Conservation (phyloP, 108 stramenopile species). For the Cyclotella sp. region DNA sequence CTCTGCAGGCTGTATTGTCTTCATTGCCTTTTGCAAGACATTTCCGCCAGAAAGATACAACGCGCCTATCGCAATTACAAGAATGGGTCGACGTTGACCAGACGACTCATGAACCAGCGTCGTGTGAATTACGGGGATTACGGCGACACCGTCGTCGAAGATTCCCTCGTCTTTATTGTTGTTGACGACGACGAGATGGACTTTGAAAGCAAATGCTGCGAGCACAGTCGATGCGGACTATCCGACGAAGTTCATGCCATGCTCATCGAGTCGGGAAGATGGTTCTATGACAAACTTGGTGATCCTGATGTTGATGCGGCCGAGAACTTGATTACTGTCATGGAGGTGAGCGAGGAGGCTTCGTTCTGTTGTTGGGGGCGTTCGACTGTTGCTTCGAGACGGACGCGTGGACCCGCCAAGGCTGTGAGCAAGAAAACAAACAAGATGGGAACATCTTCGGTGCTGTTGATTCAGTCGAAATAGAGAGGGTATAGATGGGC, state of each 20-base stretch:
- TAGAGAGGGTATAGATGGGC: neutral
- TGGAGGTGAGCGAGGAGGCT: constrained; percentile 9
- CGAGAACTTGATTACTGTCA: constrained; percentile 16
- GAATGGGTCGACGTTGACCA: neutral
- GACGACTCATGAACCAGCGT: neutral
- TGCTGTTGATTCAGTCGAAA: neutral
- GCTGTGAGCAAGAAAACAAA: neutral
- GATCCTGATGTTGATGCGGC: constrained; percentile 14
- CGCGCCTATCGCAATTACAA: neutral
- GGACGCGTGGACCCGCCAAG: too few species aligned
- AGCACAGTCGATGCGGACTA: neutral
- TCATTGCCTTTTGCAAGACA: neutral
- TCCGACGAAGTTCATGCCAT: neutral
- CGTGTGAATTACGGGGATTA: neutral
- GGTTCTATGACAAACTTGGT: constrained; percentile 8
- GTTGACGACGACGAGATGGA: neutral
- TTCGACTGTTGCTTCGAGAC: neutral
- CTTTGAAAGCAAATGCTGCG: constrained; percentile 2
- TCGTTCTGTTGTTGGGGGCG: neutral
- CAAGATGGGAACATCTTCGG: neutral
- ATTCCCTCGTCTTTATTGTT: neutral
- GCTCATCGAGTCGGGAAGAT: constrained; percentile 9
- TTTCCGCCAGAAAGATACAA: neutral
- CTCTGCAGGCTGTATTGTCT: neutral
- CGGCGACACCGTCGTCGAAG: neutral